phyloP scores from a whole-genome alignment of 2,329 filamentous ascomycete species.

The Aspergillus oerlinghausenensis region DNA sequence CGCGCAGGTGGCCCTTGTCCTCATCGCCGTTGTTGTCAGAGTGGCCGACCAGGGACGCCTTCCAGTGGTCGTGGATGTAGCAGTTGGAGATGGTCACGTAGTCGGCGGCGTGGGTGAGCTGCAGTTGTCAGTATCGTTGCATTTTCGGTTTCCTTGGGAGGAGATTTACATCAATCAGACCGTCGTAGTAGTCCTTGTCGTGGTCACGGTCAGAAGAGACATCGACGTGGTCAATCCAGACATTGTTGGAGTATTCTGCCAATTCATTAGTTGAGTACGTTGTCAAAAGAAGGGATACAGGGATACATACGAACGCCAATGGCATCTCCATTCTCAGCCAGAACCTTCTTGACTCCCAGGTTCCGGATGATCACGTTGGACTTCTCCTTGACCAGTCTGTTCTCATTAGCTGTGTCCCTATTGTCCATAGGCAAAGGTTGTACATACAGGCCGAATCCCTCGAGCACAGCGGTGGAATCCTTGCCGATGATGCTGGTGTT shows the following conservation, averaged over 20 bases:
- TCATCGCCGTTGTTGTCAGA: constrained; percentile 54
- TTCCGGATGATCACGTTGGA: constrained; percentile 62
- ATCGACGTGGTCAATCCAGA: constrained; percentile 67
- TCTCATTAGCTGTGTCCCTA: not conserved
- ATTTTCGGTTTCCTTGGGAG: not conserved
- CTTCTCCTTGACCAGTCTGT: constrained; percentile 52
- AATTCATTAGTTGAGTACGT: not conserved
- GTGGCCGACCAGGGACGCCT: constrained; percentile 57
- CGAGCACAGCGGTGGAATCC: constrained; percentile 50
- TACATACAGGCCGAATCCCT: constrained; percentile 39
- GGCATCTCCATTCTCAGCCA: constrained; percentile 55
- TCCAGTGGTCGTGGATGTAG: constrained; percentile 57
- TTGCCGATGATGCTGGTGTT: constrained; percentile 52
- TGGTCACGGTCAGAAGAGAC: constrained; percentile 55
- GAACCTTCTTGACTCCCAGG: constrained; percentile 55
- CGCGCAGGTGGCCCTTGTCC: constrained; percentile 58
- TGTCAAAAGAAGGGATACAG: constrained; percentile 3
- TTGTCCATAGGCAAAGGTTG: no score
- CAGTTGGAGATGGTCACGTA: constrained; percentile 51
- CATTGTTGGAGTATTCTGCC: constrained; percentile 40
- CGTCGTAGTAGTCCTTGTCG: constrained; percentile 68
- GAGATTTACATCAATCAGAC: constrained; percentile 51
- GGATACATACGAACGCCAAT: constrained; percentile 51
- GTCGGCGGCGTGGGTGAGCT: constrained; percentile 58
- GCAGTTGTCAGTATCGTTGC: not conserved